Evolutionary conservation across 345 rosid species (phyloP), one percentile per base, ranked within the genome.

Genomic region (Laguncularia racemosa): DNA sequence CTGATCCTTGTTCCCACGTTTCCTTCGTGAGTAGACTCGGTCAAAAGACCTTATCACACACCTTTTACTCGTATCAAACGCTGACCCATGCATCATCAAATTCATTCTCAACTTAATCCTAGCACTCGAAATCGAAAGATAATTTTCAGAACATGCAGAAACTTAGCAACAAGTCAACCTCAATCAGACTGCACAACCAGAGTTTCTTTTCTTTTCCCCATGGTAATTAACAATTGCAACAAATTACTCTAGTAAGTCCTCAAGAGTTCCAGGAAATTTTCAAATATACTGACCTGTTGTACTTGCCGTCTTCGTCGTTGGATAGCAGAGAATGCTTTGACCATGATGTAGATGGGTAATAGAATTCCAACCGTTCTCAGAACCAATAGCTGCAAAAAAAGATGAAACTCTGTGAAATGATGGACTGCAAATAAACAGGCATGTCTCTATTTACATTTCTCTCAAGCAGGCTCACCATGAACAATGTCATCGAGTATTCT

Each of bases 331-430:
- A 81, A 72, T 53, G 81, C 76, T 66, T 70, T 86, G 46, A 71
- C 72, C 73, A 84, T 62, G 60, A 86, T 46, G 70, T 72, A 91
- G 20, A 77, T 71, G 43, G 89, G 78, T 71, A 90, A 52, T 58
- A 91, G 76, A 69, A 87, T 78, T 53, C 83, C 95, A 19, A 85
- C 51, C 14, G 83, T 80, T 62, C 84, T 80, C 71, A 81, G 56
- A 23, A 78, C 47, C 60, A 77, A 57, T 63, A 86, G 45, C 96
- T 88, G 79, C 72, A 75, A 52, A 52, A 12, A 58, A 52, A 23
- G 3, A 50, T 23, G 38, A 17, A 23, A 55, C 10, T 48, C 14
- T 7, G 16, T 14, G 13, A 14, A 48, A 19, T 19, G 49, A 52
- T 50, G 18, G 48, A 16, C 18, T 3, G 46, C 12, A 20, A 13